These are phyloP conservation scores for Pseudoturritis turrita DNA, from an alignment of 345 rosid genomes.

Conservation along the genomic window DNA sequence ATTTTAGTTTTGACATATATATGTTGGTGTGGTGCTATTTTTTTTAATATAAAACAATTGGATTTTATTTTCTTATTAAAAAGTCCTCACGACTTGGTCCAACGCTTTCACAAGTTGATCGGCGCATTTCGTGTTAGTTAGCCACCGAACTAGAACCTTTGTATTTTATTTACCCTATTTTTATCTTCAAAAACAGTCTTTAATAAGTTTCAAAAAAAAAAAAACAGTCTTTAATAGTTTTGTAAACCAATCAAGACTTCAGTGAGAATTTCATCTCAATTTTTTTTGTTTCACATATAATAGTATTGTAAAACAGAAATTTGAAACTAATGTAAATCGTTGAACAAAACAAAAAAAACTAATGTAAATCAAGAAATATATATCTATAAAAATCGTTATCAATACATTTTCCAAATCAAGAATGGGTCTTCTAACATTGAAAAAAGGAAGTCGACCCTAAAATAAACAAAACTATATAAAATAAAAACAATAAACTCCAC, in stretches of 20 bases:
- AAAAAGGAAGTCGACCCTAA: background rate
- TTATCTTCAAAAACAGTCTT: background rate
- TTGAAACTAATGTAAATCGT: too few species aligned
- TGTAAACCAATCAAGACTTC: background rate
- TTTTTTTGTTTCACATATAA: too few species aligned
- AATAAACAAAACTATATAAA: background rate
- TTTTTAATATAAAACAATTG: background rate
- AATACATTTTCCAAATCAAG: background rate
- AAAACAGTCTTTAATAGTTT: background rate
- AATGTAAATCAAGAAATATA: too few species aligned
- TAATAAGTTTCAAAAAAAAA: too few species aligned
- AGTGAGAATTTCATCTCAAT: too few species aligned
- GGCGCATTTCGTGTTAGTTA: slow-evolving; percentile 9
- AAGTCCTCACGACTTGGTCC: too few species aligned
- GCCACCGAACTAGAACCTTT: slow-evolving; percentile 18
- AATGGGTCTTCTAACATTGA: slow-evolving; percentile 4
- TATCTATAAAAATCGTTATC: too few species aligned
- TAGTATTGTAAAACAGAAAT: too few species aligned
- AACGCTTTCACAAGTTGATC: too few species aligned
- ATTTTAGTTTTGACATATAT: background rate
- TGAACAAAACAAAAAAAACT: too few species aligned
- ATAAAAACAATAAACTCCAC: slow-evolving; percentile 16
- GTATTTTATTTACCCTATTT: background rate
- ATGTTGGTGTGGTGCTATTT: background rate
- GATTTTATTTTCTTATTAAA: too few species aligned